Base-by-base conservation (phyloP, 306 rosid species). In the Boehmeria nivea region DNA sequence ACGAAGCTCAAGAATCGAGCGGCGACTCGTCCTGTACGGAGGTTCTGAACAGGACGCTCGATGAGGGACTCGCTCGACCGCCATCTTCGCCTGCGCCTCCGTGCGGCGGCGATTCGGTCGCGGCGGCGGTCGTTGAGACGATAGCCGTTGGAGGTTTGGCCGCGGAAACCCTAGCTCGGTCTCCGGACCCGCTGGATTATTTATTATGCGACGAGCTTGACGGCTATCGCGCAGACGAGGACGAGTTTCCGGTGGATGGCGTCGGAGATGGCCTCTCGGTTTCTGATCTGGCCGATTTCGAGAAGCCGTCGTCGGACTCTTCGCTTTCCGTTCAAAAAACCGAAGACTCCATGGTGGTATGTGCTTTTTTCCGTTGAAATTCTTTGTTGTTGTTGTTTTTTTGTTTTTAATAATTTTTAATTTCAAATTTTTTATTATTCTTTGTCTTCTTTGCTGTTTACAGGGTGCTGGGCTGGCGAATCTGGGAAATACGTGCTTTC, bases 381-480 rank as follows among this genome's bases (percentile, higher is more conserved):
- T n/a, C n/a, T n/a, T n/a, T 43, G 1, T 6, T 28, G 8, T 14
- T 16, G 3, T 3, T 18, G 19, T 28, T 8, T 13, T 28, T 18
- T 7, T 18, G 54, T 24, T 4, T 6, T 15, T 46, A 22, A 0
- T 2, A 12, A 19, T 37, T 43, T 27, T 4, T 0, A 21, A 1
- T 15, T 67, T 60, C 11, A 45, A 43, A 56, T 62, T 57, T 52
- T 13, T 31, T 57, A 3, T 20, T 40, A 22, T 60, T 36, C 59
- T 51, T 50, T 51, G 46, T 72, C 1, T 40, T 69, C 61, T 62
- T 49, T 48, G 57, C 51, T 70, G 7, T 9, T 70, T 0, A 38
- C 75, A 90, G 98, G 95, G 98, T 19, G 85, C 95, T 2, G 98
- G 98, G 34, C 83, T 90, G 51, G 13, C 33, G 18, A 90, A 90